Conservation (phyloP, 2,329 filamentous ascomycete species). For the Nothomitra cinnamomea region DNA sequence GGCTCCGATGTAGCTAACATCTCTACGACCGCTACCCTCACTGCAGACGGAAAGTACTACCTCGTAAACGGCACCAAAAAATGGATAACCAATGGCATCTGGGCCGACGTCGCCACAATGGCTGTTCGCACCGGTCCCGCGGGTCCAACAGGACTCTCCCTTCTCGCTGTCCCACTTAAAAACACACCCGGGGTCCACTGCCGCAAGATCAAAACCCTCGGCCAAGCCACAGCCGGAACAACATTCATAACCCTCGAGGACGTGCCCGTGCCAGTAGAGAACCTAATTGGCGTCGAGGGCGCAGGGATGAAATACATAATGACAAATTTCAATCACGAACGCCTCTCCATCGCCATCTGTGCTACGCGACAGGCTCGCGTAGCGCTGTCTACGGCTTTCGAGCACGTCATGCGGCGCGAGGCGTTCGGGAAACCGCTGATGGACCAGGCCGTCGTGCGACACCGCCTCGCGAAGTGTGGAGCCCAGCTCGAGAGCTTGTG, state of each 20-base stretch:
- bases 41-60: slow-evolving; percentile 46
- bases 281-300: slow-evolving; percentile 53
- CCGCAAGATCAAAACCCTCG: slow-evolving; percentile 48
- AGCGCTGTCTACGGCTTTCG: slow-evolving; percentile 40
- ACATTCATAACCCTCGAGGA: slow-evolving; percentile 64
- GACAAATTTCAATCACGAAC: slow-evolving; percentile 70
- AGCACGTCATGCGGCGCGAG: slow-evolving; percentile 47
- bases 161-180: slow-evolving; percentile 56
- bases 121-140: slow-evolving; percentile 56
- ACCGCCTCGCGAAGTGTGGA: slow-evolving; percentile 54
- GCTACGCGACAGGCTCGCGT: slow-evolving; percentile 45
- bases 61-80: slow-evolving; percentile 64
- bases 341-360: slow-evolving; percentile 47
- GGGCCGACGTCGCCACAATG: slow-evolving; percentile 51
- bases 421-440: slow-evolving; percentile 52
- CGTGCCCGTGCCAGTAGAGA: slow-evolving; percentile 51
- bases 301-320: slow-evolving; percentile 59
- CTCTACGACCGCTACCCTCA: slow-evolving; percentile 46
- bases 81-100: slow-evolving; percentile 61
- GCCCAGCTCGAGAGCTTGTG: slow-evolving; percentile 51
- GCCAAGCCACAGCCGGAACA: slow-evolving; percentile 48
- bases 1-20: slow-evolving; percentile 62
- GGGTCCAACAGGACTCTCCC: slow-evolving; percentile 43
- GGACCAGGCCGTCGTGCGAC: slow-evolving; percentile 57
- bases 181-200: slow-evolving; percentile 47